Base-by-base conservation (phyloP, 208 protist species). In the Leishmania major region DNA sequence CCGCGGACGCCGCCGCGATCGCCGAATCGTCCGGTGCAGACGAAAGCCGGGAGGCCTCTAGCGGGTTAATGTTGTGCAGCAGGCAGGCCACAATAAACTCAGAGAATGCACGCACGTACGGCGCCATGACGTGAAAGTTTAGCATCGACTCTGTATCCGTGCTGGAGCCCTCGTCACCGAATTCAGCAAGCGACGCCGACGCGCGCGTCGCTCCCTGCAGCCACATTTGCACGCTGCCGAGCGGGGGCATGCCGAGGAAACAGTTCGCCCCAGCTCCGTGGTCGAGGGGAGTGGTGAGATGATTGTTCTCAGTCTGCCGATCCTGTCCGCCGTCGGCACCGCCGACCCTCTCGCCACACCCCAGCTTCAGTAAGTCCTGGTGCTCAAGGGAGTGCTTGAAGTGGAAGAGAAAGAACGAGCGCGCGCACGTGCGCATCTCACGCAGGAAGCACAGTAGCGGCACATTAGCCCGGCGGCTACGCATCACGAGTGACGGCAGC, bases 391-490 rank as follows among this genome's bases (percentile, higher is more conserved):
- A 77, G 77, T 81, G 74, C 53, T 84, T 75, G 37, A 84, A 28
- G 84, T 89, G 67, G 75, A 85, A 79, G 79, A 86, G 59, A 57
- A 90, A 77, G 35, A 88, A 49, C 25, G 53, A 80, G 51, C n/a
- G 77, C 43, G 70, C 79, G 59, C 89, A 84, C 19, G 86, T 82
- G 8, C 92, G 88, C 69, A 91, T 57, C 78, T 95, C 92, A 1
- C 92, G 92, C 77, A 95, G 76, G 79, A 94, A 93, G 83, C 92
- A 95, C 43, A 95, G 85, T 35, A 94, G 88, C 15, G 92, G 90
- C 62, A 95, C 91, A 78, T 95, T 92, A 60, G 92, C 90, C 69
- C 89, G 89, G 49, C 87, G 79, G 55, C 75, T 80, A 57, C 89
- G 87, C 43, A 90, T 80, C 7, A 81, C 45, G 5, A 86, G n/a